Evolutionary conservation across 495 filamentous ascomycete genomes (phyloP).

Genomic region (Hypomontagnella monticulosa): DNA sequence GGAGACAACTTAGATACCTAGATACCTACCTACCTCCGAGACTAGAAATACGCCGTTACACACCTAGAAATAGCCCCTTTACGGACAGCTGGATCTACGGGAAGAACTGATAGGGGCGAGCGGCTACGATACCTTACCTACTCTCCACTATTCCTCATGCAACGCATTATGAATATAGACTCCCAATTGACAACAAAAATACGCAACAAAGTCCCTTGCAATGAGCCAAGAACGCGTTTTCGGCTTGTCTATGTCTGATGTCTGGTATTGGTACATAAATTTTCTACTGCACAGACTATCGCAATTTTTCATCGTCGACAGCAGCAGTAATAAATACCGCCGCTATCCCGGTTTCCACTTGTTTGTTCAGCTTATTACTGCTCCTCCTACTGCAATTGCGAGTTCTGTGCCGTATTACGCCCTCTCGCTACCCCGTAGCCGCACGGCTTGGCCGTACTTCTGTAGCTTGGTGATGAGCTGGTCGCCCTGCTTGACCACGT

Average conservation of each 20-base stretch:
- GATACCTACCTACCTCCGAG: background rate
- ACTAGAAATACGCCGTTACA: background rate
- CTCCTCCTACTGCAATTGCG: background rate
- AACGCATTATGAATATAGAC: background rate
- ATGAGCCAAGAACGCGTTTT: slow-evolving; percentile 10
- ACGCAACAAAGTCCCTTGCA: background rate
- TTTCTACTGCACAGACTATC: slow-evolving; percentile 20
- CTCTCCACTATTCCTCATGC: slow-evolving; percentile 18
- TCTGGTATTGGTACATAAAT: slow-evolving; percentile 33
- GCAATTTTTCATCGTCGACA: slow-evolving; percentile 1
- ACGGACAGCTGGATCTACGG: background rate
- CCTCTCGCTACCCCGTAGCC: slow-evolving; percentile 92
- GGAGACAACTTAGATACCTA: too few species aligned
- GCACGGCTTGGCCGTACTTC: slow-evolving; percentile 96
- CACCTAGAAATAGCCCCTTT: background rate
- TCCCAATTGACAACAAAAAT: background rate
- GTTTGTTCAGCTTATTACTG: background rate
- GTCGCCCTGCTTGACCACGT: slow-evolving; percentile 96
- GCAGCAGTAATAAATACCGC: background rate
- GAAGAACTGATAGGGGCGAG: background rate
- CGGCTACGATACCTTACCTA: background rate
- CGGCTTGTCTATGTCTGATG: slow-evolving; percentile 6
- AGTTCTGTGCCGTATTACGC: slow-evolving; percentile 51
- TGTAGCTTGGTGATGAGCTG: slow-evolving; percentile 97
- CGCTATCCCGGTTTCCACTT: too few species aligned